These are phyloP conservation scores for Aspergillus arachidicola DNA, from an alignment of 2,329 filamentous ascomycete species.

Conservation along the genomic window DNA sequence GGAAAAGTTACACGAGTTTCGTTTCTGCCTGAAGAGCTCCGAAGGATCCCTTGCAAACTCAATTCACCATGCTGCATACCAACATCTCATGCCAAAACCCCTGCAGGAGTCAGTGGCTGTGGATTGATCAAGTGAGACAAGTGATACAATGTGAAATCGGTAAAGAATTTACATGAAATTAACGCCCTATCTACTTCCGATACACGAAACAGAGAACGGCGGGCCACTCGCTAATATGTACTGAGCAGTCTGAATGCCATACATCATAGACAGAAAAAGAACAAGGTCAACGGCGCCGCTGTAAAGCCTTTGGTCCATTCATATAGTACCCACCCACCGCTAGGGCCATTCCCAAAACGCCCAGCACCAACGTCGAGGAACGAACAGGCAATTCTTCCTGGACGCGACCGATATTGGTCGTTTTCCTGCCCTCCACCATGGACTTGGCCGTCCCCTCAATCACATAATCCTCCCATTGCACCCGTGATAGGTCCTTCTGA, in stretches of 20 bases:
- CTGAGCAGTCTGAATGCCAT: neutral
- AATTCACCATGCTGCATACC: neutral
- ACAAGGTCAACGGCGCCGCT: neutral
- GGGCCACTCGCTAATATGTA: too few species aligned
- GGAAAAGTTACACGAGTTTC: neutral
- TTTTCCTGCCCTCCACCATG: constrained; percentile 25
- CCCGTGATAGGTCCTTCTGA: constrained; percentile 44
- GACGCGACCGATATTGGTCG: constrained; percentile 33
- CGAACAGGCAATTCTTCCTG: constrained; percentile 40
- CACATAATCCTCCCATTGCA: constrained; percentile 37
- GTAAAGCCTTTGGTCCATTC: constrained; percentile 5
- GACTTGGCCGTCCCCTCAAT: constrained; percentile 28
- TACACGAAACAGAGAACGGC: neutral
- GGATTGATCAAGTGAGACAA: neutral
- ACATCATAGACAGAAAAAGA: neutral
- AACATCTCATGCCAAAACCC: neutral
- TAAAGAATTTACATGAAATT: neutral
- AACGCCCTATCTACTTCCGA: neutral
- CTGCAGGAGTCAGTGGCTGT: neutral
- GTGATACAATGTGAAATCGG: neutral
- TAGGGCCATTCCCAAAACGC: constrained; percentile 72
- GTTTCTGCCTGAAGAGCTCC: neutral
- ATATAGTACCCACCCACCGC: constrained; percentile 38
- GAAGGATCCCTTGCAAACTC: neutral
- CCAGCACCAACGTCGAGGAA: constrained; percentile 58